Evolutionary conservation across 202 grass and related monocot species (phyloP), one percentile per base, ranked within the genome.

Genomic region (Panicum hallii): DNA sequence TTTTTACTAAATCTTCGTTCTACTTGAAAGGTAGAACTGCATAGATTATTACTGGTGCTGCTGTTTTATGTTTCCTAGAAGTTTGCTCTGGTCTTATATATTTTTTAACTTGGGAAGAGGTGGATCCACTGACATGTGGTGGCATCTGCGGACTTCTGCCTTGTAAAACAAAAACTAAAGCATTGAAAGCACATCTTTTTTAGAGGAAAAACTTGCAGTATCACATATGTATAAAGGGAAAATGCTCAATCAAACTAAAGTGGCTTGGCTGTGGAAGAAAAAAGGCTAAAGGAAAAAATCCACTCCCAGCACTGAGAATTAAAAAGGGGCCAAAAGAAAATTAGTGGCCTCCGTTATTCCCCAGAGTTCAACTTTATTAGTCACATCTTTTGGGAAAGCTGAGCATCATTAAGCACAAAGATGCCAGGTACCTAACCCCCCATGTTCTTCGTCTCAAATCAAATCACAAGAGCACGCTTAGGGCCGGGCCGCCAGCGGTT

Each of bases 371-470:
- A 70, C 49, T 91, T 91, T 91, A 73, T 47, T 82, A 82, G 67
- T 55, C 71, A 2, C 77, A 82, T 85, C 82, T 91, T 85, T 91
- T 68, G 77, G 82, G 26, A 91, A 88, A 91, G 89, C 66, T 50
- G 75, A 53, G 66, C 78, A 68, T 52, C 83, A 78, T 71, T 86
- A 86, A 86, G 71, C 71, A 82, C 32, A 70, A 73, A 91, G 85
- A 82, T 88, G 47, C 67, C 66, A 30, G 28, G 70, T 74, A 88
- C 89, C 85, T 67, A 91, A 88, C 72, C 77, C 78, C 77, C 77
- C 65, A 81, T 85, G 72, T 73, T 84, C 66, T 85, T 79, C 23
- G 78, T 82, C 56, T 20, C 48, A 67, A 82, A 78, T 61, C 6
- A 61, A 62, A 62, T 30, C 22, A 10, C 15, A 6, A 85, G 50